Percentiles rank a stretch among this genome's conserved stretches.
Evolutionary conservation across 2,329 filamentous ascomycete genomes (phyloP).

Genomic region (Trichoderma hamatum): DNA sequence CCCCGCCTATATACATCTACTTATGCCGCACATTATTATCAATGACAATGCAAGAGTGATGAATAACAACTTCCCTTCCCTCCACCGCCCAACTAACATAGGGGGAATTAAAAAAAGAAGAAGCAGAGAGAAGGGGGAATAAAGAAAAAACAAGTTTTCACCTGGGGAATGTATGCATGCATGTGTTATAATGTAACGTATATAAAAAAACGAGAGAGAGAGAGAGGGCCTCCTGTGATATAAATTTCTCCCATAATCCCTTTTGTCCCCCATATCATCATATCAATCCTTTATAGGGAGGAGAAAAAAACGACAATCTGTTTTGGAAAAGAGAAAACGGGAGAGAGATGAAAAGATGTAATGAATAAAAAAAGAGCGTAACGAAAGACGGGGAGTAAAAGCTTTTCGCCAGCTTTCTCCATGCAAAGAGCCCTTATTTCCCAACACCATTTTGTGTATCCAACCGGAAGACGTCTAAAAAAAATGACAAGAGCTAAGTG

Average conservation of each 20-base stretch:
- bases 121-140: background rate
- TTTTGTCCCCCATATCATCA: background rate
- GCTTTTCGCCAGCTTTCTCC: slow-evolving; percentile 2
- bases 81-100: background rate
- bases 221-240: slow-evolving; percentile 19
- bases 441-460: slow-evolving; percentile 26
- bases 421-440: slow-evolving; percentile 24
- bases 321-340: background rate
- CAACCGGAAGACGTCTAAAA: slow-evolving; percentile 22
- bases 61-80: background rate
- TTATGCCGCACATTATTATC: background rate
- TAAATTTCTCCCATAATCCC: background rate
- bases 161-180: background rate
- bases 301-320: background rate
- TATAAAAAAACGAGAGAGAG: slow-evolving; percentile 19
- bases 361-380: slow-evolving; percentile 23
- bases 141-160: background rate
- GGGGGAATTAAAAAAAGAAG: background rate
- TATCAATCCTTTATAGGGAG: background rate
- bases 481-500: slow-evolving; percentile 15
- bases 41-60: background rate
- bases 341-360: background rate
- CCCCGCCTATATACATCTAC: background rate
- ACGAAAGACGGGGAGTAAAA: slow-evolving; percentile 12
- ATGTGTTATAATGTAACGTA: background rate